phyloP scores from a whole-genome alignment of 352 stramenopile species.

The Globisporangium nodosum region DNA sequence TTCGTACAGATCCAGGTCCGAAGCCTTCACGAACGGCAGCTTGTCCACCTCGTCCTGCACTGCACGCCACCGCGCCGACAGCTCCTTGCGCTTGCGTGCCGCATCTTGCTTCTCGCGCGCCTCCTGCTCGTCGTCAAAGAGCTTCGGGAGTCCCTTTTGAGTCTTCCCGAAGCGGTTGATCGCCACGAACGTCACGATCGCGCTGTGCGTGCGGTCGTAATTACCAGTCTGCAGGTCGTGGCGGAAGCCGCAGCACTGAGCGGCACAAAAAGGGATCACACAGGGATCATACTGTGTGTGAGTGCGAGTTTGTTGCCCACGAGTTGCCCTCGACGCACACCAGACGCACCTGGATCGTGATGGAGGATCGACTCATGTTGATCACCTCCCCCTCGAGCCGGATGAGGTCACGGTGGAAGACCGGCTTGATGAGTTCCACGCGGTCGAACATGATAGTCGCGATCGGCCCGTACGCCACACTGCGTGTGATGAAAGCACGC shows the following conservation, averaged over 20 bases:
- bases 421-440: conserved; percentile 55
- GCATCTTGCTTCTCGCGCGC: conserved; percentile 28
- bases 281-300: too few species aligned
- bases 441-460: conserved; percentile 63
- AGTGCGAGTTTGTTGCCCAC: conserved; percentile 22
- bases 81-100: conserved; percentile 37
- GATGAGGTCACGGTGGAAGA: conserved; percentile 59
- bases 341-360: conserved; percentile 16
- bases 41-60: conserved; percentile 64
- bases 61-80: conserved; percentile 48
- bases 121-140: conserved; percentile 25
- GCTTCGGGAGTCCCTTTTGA: conserved; percentile 42
- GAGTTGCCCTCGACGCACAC: conserved; percentile 7
- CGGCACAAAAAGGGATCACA: conserved; percentile 4
- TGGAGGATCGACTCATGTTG: conserved; percentile 42
- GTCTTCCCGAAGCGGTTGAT: conserved; percentile 45
- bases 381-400: conserved; percentile 63
- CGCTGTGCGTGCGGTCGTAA: conserved; percentile 60
- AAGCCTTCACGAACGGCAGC: conserved; percentile 24
- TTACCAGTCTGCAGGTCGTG: conserved; percentile 60
- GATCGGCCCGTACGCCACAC: conserved; percentile 46
- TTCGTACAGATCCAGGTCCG: conserved; percentile 7
- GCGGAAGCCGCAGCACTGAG: conserved; percentile 54
- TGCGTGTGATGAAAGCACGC: conserved; percentile 8
- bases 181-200: conserved; percentile 68